Evolutionary conservation across 2,329 filamentous ascomycete species (phyloP), one percentile per base, ranked within the genome.

Genomic region (Colletotrichum caudatum): DNA sequence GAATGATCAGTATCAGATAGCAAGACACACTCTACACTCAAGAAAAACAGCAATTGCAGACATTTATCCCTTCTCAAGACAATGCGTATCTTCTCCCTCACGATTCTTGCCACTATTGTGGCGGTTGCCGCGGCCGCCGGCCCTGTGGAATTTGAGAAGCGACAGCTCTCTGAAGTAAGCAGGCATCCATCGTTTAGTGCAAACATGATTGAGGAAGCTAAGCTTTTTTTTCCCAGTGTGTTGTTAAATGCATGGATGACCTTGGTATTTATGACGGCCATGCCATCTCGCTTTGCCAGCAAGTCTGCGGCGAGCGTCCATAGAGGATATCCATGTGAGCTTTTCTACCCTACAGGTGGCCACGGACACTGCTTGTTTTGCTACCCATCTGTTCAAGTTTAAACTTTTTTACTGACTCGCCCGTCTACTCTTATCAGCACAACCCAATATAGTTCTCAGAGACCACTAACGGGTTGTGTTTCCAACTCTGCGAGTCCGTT

Each of bases 231-330:
- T n/a, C n/a, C 9, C 0, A 66, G 67, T 66, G 67, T 6, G 67
- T 70, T 2, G 26, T 23, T 0, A 7, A 6, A 29, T 66, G 63
- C 39, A 54, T 66, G 46, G 67, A 66, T 14, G 67, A 70, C 11
- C 33, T 44, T 16, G 67, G 67, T 2, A 66, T 70, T 9, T 56
- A 59, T 12, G 67, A 70, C 1, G 67, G 67, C 5, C 56, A 56
- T 16, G 62, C 54, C n/a, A 60, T 60, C 23, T 54, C 46, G 2
- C 29, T 41, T 2, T 65, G 56, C 48, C 54, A 33, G 2, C 26
- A 48, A 18, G 20, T n/a, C 3, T 70, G 67, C 37, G 63, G 62
- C 26, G 67, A 70, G 39, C 56, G 56, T 20, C 54, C 63, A 12
- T 57, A 39, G 35, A 41, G 3, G 8, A 18, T 8, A 23, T 12